Conservation (phyloP, 768 basidiomycete species). For the Hydnum rufescens region DNA sequence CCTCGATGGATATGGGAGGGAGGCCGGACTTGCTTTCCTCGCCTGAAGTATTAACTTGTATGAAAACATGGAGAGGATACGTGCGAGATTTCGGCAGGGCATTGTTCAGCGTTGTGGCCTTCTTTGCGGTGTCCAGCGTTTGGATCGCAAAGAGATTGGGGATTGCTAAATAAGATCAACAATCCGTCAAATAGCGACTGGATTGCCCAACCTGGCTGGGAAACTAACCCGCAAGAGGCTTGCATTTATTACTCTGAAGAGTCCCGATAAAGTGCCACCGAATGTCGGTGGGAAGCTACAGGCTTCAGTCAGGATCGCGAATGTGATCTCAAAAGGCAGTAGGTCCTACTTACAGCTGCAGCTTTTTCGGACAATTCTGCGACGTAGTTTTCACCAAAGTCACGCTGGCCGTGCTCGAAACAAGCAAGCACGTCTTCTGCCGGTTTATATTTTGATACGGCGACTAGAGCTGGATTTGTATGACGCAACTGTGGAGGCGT, state of each 20-base stretch:
- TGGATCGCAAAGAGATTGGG: slow-evolving; percentile 78
- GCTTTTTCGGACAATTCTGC: slow-evolving; percentile 86
- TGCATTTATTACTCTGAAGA: slow-evolving; percentile 85
- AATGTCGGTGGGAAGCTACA: slow-evolving; percentile 77
- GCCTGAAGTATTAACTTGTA: slow-evolving; percentile 93
- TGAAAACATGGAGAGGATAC: slow-evolving; percentile 51
- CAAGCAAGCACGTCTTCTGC: slow-evolving; percentile 69
- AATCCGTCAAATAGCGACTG: not conserved
- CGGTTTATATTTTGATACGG: slow-evolving; percentile 89
- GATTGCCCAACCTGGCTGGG: not conserved
- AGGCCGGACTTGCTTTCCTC: slow-evolving; percentile 83
- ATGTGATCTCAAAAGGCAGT: not conserved
- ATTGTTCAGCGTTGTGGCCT: slow-evolving; percentile 62
- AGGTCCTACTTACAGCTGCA: slow-evolving; percentile 28
- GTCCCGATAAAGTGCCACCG: slow-evolving; percentile 96
- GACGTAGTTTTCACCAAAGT: slow-evolving; percentile 97
- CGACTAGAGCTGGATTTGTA: slow-evolving; percentile 35
- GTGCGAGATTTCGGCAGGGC: slow-evolving; percentile 36
- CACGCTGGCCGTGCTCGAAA: slow-evolving; percentile 59
- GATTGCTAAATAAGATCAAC: slow-evolving; percentile 33
- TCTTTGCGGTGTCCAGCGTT: slow-evolving; percentile 64
- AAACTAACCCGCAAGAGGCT: slow-evolving; percentile 55
- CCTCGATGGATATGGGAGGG: slow-evolving; percentile 21
- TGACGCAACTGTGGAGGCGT: not conserved
- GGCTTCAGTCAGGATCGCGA: not conserved